Conservation (phyloP, 2,329 filamentous ascomycete species). For the Trichoderma hamatum region DNA sequence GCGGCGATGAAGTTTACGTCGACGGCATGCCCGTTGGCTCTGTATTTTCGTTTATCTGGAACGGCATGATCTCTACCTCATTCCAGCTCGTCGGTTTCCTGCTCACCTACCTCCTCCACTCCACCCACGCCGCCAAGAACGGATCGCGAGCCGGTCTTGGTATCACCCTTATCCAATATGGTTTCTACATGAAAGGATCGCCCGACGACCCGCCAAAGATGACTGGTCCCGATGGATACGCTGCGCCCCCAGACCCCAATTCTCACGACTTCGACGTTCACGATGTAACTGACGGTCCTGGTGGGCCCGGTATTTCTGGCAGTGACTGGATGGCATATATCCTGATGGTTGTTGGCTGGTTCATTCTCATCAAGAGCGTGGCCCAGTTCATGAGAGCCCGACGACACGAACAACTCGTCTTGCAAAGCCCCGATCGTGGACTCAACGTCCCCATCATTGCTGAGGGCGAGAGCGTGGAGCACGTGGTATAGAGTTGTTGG, state of each 20-base stretch:
- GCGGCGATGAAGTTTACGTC: constrained; percentile 93
- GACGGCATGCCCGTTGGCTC: constrained; percentile 93
- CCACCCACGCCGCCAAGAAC: constrained; percentile 96
- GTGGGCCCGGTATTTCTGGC: constrained; percentile 64
- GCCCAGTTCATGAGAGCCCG: constrained; percentile 87
- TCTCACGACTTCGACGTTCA: constrained; percentile 83
- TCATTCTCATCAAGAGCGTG: constrained; percentile 91
- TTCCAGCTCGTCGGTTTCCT: constrained; percentile 98
- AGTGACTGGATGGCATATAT: constrained; percentile 90
- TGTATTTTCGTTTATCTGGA: constrained; percentile 86
- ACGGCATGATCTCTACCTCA: constrained; percentile 94
- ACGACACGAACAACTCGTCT: constrained; percentile 87
- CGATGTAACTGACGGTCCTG: constrained; percentile 57
- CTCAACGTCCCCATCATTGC: constrained; percentile 84
- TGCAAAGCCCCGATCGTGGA: constrained; percentile 90
- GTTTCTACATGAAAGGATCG: constrained; percentile 86
- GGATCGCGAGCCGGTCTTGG: constrained; percentile 92
- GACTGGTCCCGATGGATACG: constrained; percentile 60
- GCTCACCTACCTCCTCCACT: constrained; percentile 96
- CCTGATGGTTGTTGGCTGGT: constrained; percentile 98
- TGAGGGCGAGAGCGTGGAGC: constrained; percentile 78
- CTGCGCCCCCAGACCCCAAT: constrained; percentile 82
- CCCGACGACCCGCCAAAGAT: constrained; percentile 50
- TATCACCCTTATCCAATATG: constrained; percentile 93
- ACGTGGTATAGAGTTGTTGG: constrained; percentile 61